Conservation (phyloP, 2,329 filamentous ascomycete species). For the Pyrenophora graminea region DNA sequence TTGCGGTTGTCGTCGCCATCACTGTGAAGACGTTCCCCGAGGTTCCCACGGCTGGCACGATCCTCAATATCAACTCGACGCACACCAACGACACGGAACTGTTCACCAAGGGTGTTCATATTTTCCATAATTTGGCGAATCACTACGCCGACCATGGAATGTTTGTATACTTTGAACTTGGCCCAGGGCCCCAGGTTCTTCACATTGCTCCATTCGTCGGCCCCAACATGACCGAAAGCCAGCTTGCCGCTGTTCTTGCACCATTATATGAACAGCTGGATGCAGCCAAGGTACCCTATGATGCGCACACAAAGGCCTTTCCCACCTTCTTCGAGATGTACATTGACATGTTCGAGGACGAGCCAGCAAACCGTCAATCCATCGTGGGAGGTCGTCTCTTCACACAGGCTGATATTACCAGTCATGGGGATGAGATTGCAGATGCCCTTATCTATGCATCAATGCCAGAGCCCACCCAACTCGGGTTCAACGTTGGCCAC, state of each 20-base stretch:
- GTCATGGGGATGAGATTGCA: slow-evolving; percentile 29
- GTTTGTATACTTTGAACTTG: slow-evolving; percentile 44
- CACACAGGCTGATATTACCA: slow-evolving; percentile 33
- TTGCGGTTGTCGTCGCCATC: slow-evolving; percentile 37
- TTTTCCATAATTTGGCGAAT: slow-evolving; percentile 43
- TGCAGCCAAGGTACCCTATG: slow-evolving; percentile 38
- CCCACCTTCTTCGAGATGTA: slow-evolving; percentile 45
- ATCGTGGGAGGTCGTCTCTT: slow-evolving; percentile 42
- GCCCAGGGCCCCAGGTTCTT: slow-evolving; percentile 30
- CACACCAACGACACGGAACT: slow-evolving; percentile 39
- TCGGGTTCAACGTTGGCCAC: slow-evolving; percentile 40
- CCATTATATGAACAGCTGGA: slow-evolving; percentile 37
- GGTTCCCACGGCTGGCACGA: slow-evolving; percentile 38
- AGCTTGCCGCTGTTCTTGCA: slow-evolving; percentile 32
- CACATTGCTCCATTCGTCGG: slow-evolving; percentile 42
- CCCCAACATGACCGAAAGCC: slow-evolving; percentile 36
- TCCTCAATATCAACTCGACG: slow-evolving; percentile 43
- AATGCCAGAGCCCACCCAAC: slow-evolving; percentile 22
- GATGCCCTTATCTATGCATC: slow-evolving; percentile 33
- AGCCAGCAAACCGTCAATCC: slow-evolving; percentile 34
- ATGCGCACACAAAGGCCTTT: slow-evolving; percentile 34
- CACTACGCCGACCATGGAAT: slow-evolving; percentile 40
- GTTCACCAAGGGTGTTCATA: slow-evolving; percentile 35
- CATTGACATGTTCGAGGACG: slow-evolving; percentile 44
- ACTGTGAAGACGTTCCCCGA: slow-evolving; percentile 44